Percentiles rank a stretch among this genome's conserved stretches.
phyloP scores from a whole-genome alignment of 371 early-diverging fungal genomes.

The Funneliformis caledonium region DNA sequence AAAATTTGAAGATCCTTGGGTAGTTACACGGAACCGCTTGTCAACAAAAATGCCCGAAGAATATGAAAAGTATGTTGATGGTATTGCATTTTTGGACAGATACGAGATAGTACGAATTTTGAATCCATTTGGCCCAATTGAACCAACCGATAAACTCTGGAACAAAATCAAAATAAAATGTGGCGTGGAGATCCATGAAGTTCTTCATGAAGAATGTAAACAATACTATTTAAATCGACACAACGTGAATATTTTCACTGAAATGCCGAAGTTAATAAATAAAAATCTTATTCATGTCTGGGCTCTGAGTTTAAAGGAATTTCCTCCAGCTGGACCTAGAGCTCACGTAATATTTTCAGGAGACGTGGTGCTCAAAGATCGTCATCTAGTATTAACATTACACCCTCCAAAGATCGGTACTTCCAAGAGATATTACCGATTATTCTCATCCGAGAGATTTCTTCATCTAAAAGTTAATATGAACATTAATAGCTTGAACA shows the following conservation, averaged over 20 bases:
- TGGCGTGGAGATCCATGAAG: neutral
- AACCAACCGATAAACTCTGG: neutral
- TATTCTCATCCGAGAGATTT: conserved; percentile 43
- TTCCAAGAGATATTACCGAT: conserved; percentile 42
- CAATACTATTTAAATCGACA: neutral
- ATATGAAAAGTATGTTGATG: neutral
- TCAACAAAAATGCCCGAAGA: conserved; percentile 4
- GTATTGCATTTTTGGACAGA: neutral
- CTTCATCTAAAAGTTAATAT: conserved; percentile 35
- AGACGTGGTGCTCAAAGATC: neutral
- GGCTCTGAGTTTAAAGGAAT: neutral
- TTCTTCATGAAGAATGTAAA: neutral
- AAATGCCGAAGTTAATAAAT: neutral
- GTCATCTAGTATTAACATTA: conserved; percentile 3
- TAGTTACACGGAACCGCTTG: neutral
- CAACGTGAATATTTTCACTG: neutral
- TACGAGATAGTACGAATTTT: conserved; percentile 16
- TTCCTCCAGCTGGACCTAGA: neutral
- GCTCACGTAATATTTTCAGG: neutral
- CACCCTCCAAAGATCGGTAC: conserved; percentile 33
- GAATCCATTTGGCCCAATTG: conserved; percentile 3
- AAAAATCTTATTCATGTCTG: neutral
- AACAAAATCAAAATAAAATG: neutral
- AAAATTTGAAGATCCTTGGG: neutral
- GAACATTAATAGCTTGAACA: neutral